Conservation (phyloP, 257 asterid species). For the Penstemon barbatus region DNA sequence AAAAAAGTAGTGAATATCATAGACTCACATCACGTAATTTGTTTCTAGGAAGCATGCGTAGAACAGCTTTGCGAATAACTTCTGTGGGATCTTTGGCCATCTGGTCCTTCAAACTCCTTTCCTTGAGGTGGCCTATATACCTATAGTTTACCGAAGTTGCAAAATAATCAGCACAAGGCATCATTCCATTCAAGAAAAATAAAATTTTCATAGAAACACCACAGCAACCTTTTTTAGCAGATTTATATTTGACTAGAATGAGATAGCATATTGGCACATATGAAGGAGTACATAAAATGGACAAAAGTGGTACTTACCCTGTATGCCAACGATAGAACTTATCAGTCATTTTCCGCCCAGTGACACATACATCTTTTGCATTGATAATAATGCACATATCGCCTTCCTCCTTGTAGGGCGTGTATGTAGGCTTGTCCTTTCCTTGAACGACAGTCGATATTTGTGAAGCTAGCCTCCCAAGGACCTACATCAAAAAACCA, state of each 20-base stretch:
- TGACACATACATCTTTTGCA: constrained; percentile 84
- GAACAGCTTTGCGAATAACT: constrained; percentile 93
- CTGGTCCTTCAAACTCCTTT: constrained; percentile 95
- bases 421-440: constrained; percentile 89
- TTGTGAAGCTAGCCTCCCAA: constrained; percentile 92
- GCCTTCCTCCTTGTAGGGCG: constrained; percentile 75
- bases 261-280: background rate
- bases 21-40: constrained; percentile 89
- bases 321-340: constrained; percentile 94
- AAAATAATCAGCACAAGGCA: constrained; percentile 7
- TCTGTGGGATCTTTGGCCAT: constrained; percentile 97
- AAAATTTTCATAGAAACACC: background rate
- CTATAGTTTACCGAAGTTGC: constrained; percentile 35
- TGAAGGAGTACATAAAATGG: background rate
- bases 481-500: constrained; percentile 48
- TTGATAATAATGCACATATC: constrained; percentile 90
- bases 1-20: constrained; percentile 18
- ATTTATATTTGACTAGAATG: too few species aligned
- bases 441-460: constrained; percentile 92
- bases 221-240: background rate
- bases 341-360: constrained; percentile 94
- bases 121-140: constrained; percentile 91
- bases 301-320: constrained; percentile 51
- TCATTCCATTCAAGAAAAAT: constrained; percentile 1
- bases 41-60: constrained; percentile 95